A percentile compares a stretch with the other conserved stretches of the same genome.
phyloP scores from a whole-genome alignment of 345 rosid species.

The Capsella bursapastoris region DNA sequence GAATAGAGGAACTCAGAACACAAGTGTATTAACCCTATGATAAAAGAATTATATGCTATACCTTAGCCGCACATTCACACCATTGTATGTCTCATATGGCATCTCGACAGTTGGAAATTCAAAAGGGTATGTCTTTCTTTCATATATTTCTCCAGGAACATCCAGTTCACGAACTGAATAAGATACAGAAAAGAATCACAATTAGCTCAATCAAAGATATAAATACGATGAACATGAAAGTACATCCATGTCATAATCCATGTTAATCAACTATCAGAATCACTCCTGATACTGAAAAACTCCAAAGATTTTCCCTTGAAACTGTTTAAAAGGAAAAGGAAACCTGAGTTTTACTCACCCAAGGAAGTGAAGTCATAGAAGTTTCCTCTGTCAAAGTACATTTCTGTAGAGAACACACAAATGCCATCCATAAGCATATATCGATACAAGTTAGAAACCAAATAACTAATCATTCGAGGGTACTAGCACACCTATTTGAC shows the following conservation, averaged over 20 bases:
- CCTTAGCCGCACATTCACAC: slow-evolving; percentile 97
- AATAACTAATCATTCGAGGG: slow-evolving; percentile 2
- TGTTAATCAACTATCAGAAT: neutral
- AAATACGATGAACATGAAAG: neutral
- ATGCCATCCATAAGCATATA: slow-evolving; percentile 25
- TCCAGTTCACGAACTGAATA: slow-evolving; percentile 91
- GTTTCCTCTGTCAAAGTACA: slow-evolving; percentile 95
- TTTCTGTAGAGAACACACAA: slow-evolving; percentile 61
- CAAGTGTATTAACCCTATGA: slow-evolving; percentile 1
- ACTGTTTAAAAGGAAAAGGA: neutral
- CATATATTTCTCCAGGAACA: slow-evolving; percentile 94
- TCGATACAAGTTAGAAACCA: slow-evolving; percentile 11
- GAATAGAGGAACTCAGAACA: slow-evolving; percentile 9
- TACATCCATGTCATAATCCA: neutral
- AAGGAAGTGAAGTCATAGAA: slow-evolving; percentile 97
- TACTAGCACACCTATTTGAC: slow-evolving; percentile 79
- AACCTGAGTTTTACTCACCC: slow-evolving; percentile 59
- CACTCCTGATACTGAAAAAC: neutral
- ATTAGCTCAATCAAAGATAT: neutral
- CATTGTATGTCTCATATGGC: slow-evolving; percentile 96
- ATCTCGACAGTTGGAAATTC: slow-evolving; percentile 98
- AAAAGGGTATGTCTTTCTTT: slow-evolving; percentile 85
- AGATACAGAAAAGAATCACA: slow-evolving; percentile 12
- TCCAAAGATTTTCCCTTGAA: neutral
- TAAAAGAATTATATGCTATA: slow-evolving; percentile 39